Evolutionary conservation across 208 protist species (phyloP).

Genomic region (Trypanosomatidae sp.): DNA sequence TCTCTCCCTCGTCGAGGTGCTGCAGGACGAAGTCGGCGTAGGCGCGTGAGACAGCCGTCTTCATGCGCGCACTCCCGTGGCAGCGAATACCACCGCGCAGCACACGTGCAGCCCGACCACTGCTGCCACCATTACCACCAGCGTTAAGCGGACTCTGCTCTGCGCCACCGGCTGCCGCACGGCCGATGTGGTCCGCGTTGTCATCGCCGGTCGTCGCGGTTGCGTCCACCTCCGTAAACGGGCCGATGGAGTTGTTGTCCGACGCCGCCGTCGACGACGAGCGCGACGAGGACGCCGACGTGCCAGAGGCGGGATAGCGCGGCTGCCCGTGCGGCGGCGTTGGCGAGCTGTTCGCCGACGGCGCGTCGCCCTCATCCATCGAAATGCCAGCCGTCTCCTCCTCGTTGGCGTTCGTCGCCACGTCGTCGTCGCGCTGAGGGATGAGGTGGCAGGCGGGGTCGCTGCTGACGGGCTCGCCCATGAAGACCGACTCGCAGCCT

Average conservation of each 20-base stretch:
- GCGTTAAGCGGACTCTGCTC: no score
- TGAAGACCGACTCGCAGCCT: conserved; percentile 48
- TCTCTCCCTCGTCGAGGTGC: conserved; percentile 17
- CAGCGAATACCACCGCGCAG: conserved; percentile 48
- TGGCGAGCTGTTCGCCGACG: no score
- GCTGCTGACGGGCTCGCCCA: conserved; percentile 24
- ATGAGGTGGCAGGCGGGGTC: neutral
- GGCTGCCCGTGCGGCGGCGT: no score
- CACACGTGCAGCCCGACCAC: neutral
- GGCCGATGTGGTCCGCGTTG: neutral
- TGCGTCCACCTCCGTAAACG: no score
- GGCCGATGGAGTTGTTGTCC: no score
- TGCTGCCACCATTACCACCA: neutral
- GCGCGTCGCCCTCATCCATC: no score
- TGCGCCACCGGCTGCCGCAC: neutral
- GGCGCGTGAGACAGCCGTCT: conserved; percentile 31
- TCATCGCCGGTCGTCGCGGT: no score
- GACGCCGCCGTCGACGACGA: no score
- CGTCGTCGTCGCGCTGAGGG: no score
- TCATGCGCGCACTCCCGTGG: conserved; percentile 28
- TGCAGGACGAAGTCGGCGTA: conserved; percentile 37
- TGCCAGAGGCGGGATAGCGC: no score
- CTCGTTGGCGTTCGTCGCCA: no score
- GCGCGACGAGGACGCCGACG: no score
- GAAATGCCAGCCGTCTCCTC: neutral